These are phyloP conservation scores for Pestalotiopsis sp. DNA, from an alignment of 2,329 filamentous ascomycete genomes.

Conservation along the genomic window DNA sequence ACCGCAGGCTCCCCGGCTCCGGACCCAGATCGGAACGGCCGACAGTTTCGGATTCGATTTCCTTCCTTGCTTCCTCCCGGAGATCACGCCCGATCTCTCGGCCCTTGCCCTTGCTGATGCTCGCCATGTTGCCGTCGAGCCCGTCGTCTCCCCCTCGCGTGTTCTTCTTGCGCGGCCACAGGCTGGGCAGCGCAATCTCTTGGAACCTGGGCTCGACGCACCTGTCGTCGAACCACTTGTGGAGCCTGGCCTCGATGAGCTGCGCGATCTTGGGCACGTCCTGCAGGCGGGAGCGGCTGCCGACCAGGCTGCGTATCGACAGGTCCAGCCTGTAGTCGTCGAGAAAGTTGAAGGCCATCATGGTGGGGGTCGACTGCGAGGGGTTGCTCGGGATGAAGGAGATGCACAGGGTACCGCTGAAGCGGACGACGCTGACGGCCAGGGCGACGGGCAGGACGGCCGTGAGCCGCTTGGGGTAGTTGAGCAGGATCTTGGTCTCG, in stretches of 20 bases:
- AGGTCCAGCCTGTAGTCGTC: conserved; percentile 87
- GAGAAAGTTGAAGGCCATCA: conserved; percentile 91
- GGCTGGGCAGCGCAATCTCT: conserved; percentile 78
- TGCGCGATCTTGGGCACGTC: conserved; percentile 90
- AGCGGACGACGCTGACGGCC: conserved; percentile 87
- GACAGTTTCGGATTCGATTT: conserved; percentile 45
- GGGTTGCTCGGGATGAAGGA: conserved; percentile 84
- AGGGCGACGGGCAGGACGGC: conserved; percentile 91
- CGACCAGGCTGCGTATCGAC: conserved; percentile 77
- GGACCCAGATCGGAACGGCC: conserved; percentile 32
- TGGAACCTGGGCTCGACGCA: conserved; percentile 86
- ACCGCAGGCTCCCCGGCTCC: conserved; percentile 35
- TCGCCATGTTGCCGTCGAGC: conserved; percentile 44
- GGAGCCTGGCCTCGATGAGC: conserved; percentile 76
- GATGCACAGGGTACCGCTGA: conserved; percentile 91
- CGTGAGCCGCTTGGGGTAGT: conserved; percentile 88
- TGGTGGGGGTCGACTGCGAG: conserved; percentile 73
- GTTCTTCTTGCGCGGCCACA: conserved; percentile 86
- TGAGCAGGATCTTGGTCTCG: conserved; percentile 91
- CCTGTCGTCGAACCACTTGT: conserved; percentile 86
- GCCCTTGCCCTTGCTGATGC: conserved; percentile 55
- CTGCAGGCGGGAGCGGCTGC: conserved; percentile 76
- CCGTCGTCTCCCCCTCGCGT: conserved; percentile 71
- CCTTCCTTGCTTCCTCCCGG: conserved; percentile 51
- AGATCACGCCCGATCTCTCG: conserved; percentile 54